Base-by-base conservation (phyloP, 1,284 basidiomycete species). In the Irpex lacteus region DNA sequence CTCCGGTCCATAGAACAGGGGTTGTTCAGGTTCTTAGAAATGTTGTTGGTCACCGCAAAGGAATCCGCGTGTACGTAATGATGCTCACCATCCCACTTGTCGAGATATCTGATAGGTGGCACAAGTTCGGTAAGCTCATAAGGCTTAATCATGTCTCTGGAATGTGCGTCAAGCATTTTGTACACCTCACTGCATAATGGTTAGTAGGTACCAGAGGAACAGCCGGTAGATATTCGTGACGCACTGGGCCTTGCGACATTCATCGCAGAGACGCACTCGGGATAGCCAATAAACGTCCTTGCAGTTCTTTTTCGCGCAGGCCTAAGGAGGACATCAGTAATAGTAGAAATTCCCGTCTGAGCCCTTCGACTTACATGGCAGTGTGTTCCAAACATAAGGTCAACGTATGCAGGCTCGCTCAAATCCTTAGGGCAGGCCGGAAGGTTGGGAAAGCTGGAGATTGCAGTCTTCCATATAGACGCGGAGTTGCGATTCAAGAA, bases 351-450 rank as follows among this genome's bases (percentile, higher is more conserved):
- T 44, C 18, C 38, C 8, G 38, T 50, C 3, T 37, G 37, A 59
- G n/a, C 21, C 18, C 13, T 50, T 36, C 2, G 21, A 19, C 60
- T 49, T 32, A 61, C 60, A 34, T 61, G 52, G 37, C 60, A 61
- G 18, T 19, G 18, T 5, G 21, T 44, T 37, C 53, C 32, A 26
- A 61, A 56, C 18, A 61, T 19, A 11, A 61, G 47, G 53, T 61
- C 44, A 21, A 32, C 21, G 19, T 18, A 61, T 5, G 60, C 53
- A 7, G 60, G 53, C 53, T 61, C 60, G 53, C 52, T 11, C 18
- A 56, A 7, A 36, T 26, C 11, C 34, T 34, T 11, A 8, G 53
- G 52, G n/a, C 53, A 57, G 6, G 8, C n/a, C 9, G 59, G 59
- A n/a, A 60, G 13, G 40, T 34, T 34, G 32, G 32, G 32, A 34